Base-by-base conservation (phyloP, 768 basidiomycete species). In the Chalciporus chontae region DNA sequence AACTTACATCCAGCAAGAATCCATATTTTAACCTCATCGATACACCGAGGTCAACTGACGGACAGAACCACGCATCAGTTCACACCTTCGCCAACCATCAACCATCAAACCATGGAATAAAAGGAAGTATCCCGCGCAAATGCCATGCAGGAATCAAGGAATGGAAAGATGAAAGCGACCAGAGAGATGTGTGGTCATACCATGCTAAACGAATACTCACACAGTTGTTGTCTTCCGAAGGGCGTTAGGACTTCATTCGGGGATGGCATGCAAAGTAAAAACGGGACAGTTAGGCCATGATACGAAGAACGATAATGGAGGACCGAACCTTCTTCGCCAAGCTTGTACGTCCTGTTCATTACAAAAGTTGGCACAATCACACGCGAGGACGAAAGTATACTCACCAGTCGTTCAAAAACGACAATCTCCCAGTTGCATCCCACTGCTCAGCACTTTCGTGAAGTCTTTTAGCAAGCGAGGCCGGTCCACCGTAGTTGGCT, bases 161-260 rank as follows among this genome's bases (percentile, higher is more conserved):
- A n/a, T n/a, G n/a, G n/a, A 40, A 29, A 3, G 36, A 51, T 14
- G 37, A 8, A 15, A 9, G 36, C 15, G 40, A 14, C 24, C 17
- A 19, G 17, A 32, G 29, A 39, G 10, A 32, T 7, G 17, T 19
- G 32, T 15, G 36, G 4, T 29, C 31, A 15, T 8, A 31, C 19
- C 4, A 17, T 26, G 8, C 21, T 14, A 18, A 24, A 43, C 24
- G 17, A 41, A 5, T 8, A 70, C 84, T 50, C 50, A 87, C 85
- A 94, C 4, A 94, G 70, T 57, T 96, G 92, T 58, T 89, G 83
- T 42, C 93, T 74, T 41, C 93, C 92, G 53, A 94, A 94, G 0
- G 92, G 90, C n/a, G 92, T 93, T 51, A 94, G 71, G 27, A 90
- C 85, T 88, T 29, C 18, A 38, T 4, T 32, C 27, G 8, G 19